phyloP scores from a whole-genome alignment of 2,329 filamentous ascomycete genomes.

The Colletotrichum sp. region DNA sequence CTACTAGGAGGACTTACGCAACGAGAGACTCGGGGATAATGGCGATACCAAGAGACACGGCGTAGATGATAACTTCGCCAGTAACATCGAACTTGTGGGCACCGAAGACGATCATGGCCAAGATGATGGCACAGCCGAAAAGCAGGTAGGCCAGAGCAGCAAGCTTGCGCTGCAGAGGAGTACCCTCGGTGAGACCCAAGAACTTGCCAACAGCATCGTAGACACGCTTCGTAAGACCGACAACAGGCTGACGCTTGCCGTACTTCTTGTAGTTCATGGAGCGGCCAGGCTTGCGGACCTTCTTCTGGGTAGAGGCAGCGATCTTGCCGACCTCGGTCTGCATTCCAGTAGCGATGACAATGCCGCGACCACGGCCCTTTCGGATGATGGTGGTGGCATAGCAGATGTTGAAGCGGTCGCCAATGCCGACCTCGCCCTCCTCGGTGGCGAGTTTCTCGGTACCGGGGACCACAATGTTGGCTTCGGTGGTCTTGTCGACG shows the following conservation, averaged over 20 bases:
- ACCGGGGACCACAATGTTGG: slow-evolving; percentile 46
- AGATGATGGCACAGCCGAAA: slow-evolving; percentile 69
- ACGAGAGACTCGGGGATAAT: slow-evolving; percentile 70
- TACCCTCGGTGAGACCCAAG: slow-evolving; percentile 68
- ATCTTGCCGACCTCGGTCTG: slow-evolving; percentile 73
- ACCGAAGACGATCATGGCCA: slow-evolving; percentile 62
- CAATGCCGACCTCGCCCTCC: slow-evolving; percentile 64
- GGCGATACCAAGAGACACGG: slow-evolving; percentile 62
- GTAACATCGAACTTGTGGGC: slow-evolving; percentile 57
- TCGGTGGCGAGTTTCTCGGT: slow-evolving; percentile 48
- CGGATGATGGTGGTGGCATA: slow-evolving; percentile 77
- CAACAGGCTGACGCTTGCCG: slow-evolving; percentile 52
- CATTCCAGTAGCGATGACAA: slow-evolving; percentile 77
- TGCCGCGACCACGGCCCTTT: slow-evolving; percentile 73
- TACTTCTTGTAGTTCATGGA: slow-evolving; percentile 60
- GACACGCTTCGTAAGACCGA: slow-evolving; percentile 49
- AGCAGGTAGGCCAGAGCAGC: slow-evolving; percentile 78
- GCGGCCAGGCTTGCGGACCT: slow-evolving; percentile 58
- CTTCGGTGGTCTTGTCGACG: slow-evolving; percentile 67
- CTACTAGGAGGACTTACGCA: slow-evolving; percentile 44
- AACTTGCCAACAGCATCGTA: slow-evolving; percentile 60
- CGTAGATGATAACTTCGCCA: slow-evolving; percentile 61
- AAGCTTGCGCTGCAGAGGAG: slow-evolving; percentile 78
- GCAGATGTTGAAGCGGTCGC: slow-evolving; percentile 75
- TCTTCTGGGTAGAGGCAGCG: slow-evolving; percentile 58